Base-by-base conservation (phyloP, 305 asterid genomes). In the Nicotiana rustica region DNA sequence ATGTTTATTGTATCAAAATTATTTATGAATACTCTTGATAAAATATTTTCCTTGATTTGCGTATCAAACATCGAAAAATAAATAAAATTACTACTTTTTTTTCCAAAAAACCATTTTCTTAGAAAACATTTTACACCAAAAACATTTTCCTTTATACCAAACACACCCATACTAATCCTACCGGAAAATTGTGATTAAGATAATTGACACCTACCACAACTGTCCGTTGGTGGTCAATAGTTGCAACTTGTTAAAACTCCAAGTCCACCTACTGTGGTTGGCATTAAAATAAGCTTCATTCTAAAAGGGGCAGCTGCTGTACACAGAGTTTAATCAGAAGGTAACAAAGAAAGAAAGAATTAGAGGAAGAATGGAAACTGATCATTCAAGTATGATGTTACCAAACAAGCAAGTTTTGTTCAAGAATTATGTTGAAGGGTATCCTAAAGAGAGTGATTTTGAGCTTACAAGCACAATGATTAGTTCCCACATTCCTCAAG, bases 391-490 rank as follows among this genome's bases (percentile, higher is more conserved):
- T 13, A 33, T 4, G 56, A 64, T 80, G 79, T 61, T 47, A n/a
- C 44, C 47, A 4, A 82, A 82, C 69, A 85, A 69, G 61, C 85
- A 82, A 61, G 66, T 85, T 59, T 18, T 85, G 52, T 31, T 82
- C 36, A 82, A 78, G 80, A 67, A 69, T 36, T 49, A 82, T 29
- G 81, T 85, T 25, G 57, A 33, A 36, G 85, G 83, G 3, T 85
- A 52, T 49, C 79, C 82, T 13, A 78, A 85, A 52, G 83, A 78
- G 65, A 76, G 83, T 61, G 87, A 85, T 82, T 47, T 85, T 9
- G 87, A 82, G 78, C 1, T 82, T 21, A 82, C 19, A 60, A 67
- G 35, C 1, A 33, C 81, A 19, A 6, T 21, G 67, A 68, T 66
- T 8, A 59, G 66, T 59, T 66, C 36, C 56, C 25, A 82, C 12